These are phyloP conservation scores for Beauveria scarabaeidicola DNA, from an alignment of 2,329 filamentous ascomycete genomes.

Conservation along the genomic window DNA sequence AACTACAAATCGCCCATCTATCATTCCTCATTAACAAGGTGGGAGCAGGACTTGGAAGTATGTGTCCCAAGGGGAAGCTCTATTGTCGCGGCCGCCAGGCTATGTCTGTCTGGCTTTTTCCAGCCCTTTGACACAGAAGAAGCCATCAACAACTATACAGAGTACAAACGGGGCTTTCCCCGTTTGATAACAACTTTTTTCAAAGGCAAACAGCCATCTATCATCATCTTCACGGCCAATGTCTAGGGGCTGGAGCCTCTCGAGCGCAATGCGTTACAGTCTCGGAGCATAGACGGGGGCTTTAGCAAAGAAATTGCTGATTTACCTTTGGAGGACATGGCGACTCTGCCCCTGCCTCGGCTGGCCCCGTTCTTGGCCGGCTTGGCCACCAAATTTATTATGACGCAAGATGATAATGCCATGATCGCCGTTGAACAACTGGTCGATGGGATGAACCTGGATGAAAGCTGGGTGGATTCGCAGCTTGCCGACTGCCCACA, in stretches of 20 bases:
- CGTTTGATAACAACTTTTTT: not conserved
- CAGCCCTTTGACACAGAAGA: not conserved
- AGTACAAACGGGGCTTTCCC: constrained; percentile 19
- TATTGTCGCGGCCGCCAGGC: constrained; percentile 10
- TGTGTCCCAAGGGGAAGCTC: constrained; percentile 12
- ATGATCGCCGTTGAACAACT: constrained; percentile 21
- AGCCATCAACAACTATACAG: constrained; percentile 17
- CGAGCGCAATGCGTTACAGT: not conserved
- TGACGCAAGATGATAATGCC: constrained; percentile 16
- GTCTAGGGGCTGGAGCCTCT: not conserved
- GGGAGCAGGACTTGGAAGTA: constrained; percentile 14
- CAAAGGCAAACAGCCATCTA: not conserved
- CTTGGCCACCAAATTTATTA: not conserved
- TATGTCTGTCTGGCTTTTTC: constrained; percentile 15
- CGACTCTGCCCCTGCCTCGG: not conserved
- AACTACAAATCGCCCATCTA: not conserved
- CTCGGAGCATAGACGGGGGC: not conserved
- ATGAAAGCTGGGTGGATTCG: constrained; percentile 14
- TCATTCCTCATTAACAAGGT: not conserved
- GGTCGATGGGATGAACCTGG: constrained; percentile 20
- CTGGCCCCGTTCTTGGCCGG: not conserved
- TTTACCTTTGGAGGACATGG: not conserved
- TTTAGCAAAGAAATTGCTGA: not conserved
- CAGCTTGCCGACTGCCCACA: constrained; percentile 11
- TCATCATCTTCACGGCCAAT: not conserved